Conservation (phyloP, 1,139 yeast species). For the Waltiozyma sp. region DNA sequence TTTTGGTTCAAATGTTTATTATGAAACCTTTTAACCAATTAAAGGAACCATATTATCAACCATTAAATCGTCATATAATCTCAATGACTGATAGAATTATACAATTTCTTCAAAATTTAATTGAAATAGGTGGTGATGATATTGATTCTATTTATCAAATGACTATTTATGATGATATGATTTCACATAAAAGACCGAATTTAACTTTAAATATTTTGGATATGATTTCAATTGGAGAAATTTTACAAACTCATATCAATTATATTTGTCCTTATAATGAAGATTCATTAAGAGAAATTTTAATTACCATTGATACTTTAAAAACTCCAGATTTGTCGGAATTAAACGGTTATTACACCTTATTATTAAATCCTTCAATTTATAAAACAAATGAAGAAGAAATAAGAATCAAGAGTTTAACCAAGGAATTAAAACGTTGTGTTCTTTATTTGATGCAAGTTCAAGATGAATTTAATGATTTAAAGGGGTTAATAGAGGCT, state of each 20-base stretch:
- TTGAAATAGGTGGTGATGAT: constrained; percentile 44
- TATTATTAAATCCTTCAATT: constrained; percentile 41
- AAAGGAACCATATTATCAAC: constrained; percentile 63
- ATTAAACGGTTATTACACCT: constrained; percentile 21
- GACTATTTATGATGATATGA: constrained; percentile 62
- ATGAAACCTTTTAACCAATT: constrained; percentile 47
- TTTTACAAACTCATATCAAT: constrained; percentile 43
- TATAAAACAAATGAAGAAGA: constrained; percentile 24
- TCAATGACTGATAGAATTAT: constrained; percentile 37
- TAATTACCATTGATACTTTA: constrained; percentile 29
- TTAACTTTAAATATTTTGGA: constrained; percentile 54
- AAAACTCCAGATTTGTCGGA: constrained; percentile 31
- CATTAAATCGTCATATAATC: constrained; percentile 62
- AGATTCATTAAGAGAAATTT: constrained; percentile 44
- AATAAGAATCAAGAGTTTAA: constrained; percentile 39
- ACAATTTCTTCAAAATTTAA: constrained; percentile 33
- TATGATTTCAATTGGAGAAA: constrained; percentile 49
- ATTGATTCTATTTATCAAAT: constrained; percentile 52
- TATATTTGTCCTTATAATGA: constrained; percentile 36
- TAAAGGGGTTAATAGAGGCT: constrained; percentile 64
- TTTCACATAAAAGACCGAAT: constrained; percentile 54
- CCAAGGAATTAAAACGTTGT: constrained; percentile 76
- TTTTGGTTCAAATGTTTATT: constrained; percentile 53
- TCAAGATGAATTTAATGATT: constrained; percentile 57
- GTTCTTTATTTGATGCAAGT: constrained; percentile 71